Percentiles rank a stretch among this genome's conserved stretches.
Conservation (phyloP, 177 flowering plant species). For the Tripterygium wilfordii region DNA sequence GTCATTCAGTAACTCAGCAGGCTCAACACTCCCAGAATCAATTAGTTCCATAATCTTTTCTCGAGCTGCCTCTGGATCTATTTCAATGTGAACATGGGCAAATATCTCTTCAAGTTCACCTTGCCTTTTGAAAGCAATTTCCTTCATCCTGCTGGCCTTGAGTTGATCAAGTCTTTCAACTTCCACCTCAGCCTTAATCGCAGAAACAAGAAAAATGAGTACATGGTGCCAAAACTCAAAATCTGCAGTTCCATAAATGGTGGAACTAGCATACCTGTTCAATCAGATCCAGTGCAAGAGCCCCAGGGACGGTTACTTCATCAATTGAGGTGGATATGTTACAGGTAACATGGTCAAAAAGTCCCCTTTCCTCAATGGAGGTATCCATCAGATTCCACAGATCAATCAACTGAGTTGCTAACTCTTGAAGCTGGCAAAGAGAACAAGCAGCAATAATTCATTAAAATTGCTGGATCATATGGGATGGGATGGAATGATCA, state of each 20-base stretch:
- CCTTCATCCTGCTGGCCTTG: slow-evolving; percentile 82
- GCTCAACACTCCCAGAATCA: slow-evolving; percentile 89
- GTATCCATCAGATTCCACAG: slow-evolving; percentile 99
- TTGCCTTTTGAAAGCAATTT: slow-evolving; percentile 32
- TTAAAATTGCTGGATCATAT: no score
- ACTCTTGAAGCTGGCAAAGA: slow-evolving; percentile 80
- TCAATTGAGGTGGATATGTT: slow-evolving; percentile 83
- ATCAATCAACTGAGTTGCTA: slow-evolving; percentile 22
- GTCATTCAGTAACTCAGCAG: slow-evolving; percentile 43
- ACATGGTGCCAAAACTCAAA: not conserved
- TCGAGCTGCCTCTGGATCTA: slow-evolving; percentile 69
- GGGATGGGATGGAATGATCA: no score
- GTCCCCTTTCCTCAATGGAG: slow-evolving; percentile 59
- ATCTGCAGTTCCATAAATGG: not conserved
- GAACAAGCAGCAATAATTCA: no score
- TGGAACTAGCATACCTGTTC: slow-evolving; percentile 50
- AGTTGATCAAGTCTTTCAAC: slow-evolving; percentile 89
- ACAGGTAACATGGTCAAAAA: slow-evolving; percentile 87
- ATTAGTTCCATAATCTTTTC: slow-evolving; percentile 62
- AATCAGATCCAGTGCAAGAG: slow-evolving; percentile 86
- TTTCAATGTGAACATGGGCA: slow-evolving; percentile 77
- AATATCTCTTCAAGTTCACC: slow-evolving; percentile 88
- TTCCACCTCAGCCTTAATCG: slow-evolving; percentile 74
- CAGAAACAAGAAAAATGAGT: slow-evolving; percentile 6
- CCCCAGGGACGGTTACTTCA: slow-evolving; percentile 82